Conservation (phyloP, 441 rosid genomes). For the Flueggea neowawraea region DNA sequence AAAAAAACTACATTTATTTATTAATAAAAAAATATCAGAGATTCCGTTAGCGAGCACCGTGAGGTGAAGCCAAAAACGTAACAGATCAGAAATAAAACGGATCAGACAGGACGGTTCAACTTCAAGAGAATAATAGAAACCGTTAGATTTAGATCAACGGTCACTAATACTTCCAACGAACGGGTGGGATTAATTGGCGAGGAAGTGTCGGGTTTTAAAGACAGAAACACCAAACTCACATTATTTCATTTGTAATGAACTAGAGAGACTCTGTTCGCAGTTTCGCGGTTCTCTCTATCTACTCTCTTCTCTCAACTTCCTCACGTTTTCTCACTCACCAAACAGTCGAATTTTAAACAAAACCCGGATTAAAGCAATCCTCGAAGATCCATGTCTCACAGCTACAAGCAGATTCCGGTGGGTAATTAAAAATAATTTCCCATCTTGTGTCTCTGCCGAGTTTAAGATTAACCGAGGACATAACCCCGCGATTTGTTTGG, state of each 20-base stretch:
- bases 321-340: constrained; percentile 28
- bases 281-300: constrained; percentile 13
- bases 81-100: constrained; percentile 18
- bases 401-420: too few relatives aligned
- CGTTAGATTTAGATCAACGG: constrained; percentile 31
- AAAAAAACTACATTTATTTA: too few relatives aligned
- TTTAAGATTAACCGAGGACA: too few relatives aligned
- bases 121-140: constrained; percentile 7
- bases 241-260: too few relatives aligned
- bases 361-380: too few relatives aligned
- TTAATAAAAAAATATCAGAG: too few relatives aligned
- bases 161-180: constrained; percentile 6
- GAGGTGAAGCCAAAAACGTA: constrained; percentile 8
- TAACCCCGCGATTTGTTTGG: too few relatives aligned
- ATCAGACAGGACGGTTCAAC: constrained; percentile 19
- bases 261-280: constrained; percentile 17
- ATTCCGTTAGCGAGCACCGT: too few relatives aligned
- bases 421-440: too few relatives aligned
- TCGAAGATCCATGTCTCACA: too few relatives aligned
- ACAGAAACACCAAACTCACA: too few relatives aligned
- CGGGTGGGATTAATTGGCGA: constrained; percentile 13
- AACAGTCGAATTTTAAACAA: constrained; percentile 12
- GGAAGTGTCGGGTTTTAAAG: not conserved
- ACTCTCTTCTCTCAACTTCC: constrained; percentile 28
- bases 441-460: too few relatives aligned